Evolutionary conservation across 2,329 filamentous ascomycete species (phyloP), one percentile per base, ranked within the genome.

Genomic region (Aspergillus pseudotamarii): DNA sequence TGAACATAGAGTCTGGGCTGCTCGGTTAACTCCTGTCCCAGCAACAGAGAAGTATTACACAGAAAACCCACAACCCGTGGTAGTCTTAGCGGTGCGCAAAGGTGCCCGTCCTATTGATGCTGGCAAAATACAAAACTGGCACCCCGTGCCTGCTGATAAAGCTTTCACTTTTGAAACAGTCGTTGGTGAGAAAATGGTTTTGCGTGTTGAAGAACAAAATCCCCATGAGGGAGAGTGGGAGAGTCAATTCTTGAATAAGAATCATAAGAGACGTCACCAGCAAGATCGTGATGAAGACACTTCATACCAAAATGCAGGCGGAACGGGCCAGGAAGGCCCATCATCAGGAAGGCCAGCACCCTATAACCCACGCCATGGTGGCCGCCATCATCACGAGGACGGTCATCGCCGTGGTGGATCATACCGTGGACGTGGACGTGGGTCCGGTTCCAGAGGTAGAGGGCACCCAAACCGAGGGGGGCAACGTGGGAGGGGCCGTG

Each of bases 1-100:
- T 68, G 91, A 97, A 64, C 89, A 93, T 75, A 90, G 86, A 69
- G 85, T 98, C 45, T 99, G 94, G 94, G 95, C 94, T 6, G 93
- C 90, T 19, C 86, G 89, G 50, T 87, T 97, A 12, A 85, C 87
- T 36, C 93, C 95, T 0, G 84, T 94, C 0, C 88, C 89, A 0
- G 81, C 87, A 19, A 86, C 85, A 0, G 86, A 89, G 45, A 85
- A 84, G 53, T 89, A 89, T 69, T 91, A 95, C 79, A 94, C 92
- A 0, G 92, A 96, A 68, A 94, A 93, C 71, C 84, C 86, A 0
- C 86, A 85, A 0, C 93, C 94, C 0, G 85, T 92, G 12, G 89
- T 98, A 12, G 92, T 98, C 1, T 84, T 99, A 43, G 94, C 93
- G 1, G 84, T 94, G 54, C 86, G 90, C 45, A 91, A 90, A 73